Conservation (phyloP, 306 rosid species). For the Bauhinia variegata region DNA sequence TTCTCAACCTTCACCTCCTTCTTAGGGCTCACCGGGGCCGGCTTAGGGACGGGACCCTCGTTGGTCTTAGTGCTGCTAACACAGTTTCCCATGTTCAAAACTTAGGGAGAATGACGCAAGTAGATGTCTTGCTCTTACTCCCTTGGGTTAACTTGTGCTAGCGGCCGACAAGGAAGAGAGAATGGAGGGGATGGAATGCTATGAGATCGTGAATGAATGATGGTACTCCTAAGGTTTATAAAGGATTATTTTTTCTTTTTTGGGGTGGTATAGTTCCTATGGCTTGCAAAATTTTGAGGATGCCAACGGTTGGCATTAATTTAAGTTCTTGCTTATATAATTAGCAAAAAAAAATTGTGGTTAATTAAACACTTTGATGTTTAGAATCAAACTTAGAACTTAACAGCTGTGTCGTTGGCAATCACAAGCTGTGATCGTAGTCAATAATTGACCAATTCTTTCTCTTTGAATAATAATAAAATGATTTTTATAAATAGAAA, state of each 20-base stretch:
- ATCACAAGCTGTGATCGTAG: conserved; percentile 13
- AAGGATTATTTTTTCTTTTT: neutral
- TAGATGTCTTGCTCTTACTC: conserved; percentile 20
- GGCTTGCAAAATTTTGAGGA: conserved; percentile 45
- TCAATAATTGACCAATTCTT: conserved; percentile 29
- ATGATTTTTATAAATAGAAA: conserved; percentile 22
- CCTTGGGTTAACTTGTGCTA: neutral
- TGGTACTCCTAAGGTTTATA: conserved; percentile 30
- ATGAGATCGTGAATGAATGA: neutral
- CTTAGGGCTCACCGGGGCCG: conserved; percentile 2
- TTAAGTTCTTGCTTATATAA: conserved; percentile 19
- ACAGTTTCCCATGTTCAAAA: conserved; percentile 47
- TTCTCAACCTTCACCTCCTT: conserved; percentile 28
- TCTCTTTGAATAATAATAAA: neutral
- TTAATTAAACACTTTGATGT: neutral
- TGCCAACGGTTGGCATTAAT: conserved; percentile 33
- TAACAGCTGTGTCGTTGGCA: conserved; percentile 30
- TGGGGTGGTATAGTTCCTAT: conserved; percentile 3
- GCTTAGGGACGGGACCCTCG: conserved; percentile 32
- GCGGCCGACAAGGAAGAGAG: neutral
- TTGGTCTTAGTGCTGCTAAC: conserved; percentile 40
- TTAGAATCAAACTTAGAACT: neutral
- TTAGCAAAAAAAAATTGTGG: neutral
- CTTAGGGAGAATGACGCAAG: conserved; percentile 31
- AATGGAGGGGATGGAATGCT: neutral